These are phyloP conservation scores for Mycena vitilis DNA, from an alignment of 768 basidiomycete genomes.

Conservation along the genomic window DNA sequence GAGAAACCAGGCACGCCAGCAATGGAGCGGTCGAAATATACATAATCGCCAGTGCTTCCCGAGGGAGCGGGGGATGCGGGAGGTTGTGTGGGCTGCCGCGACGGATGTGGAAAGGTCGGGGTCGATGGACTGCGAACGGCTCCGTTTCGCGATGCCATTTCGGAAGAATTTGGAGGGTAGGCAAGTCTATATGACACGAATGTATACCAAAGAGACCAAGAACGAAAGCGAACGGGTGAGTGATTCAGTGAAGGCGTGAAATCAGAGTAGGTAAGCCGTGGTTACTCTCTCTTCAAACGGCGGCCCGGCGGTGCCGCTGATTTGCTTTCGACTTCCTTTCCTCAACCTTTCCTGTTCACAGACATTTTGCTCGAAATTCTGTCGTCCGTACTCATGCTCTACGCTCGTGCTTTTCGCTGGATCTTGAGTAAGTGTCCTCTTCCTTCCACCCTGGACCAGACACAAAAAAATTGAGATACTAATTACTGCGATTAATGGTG, in stretches of 20 bases:
- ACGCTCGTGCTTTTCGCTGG: too few species aligned
- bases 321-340: too few species aligned
- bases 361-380: too few species aligned
- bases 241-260: not conserved
- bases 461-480: too few species aligned
- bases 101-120: slow-evolving; percentile 31
- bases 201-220: slow-evolving; percentile 4
- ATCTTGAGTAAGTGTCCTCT: too few species aligned
- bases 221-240: slow-evolving; percentile 2
- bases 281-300: too few species aligned
- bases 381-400: too few species aligned
- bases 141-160: slow-evolving; percentile 28
- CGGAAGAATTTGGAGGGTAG: slow-evolving; percentile 15
- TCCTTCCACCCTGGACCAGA: too few species aligned
- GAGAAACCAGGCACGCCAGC: slow-evolving; percentile 59
- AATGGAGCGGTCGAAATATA: slow-evolving; percentile 90
- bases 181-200: not conserved
- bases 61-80: slow-evolving; percentile 11
- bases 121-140: slow-evolving; percentile 28
- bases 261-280: too few species aligned
- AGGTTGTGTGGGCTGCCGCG: slow-evolving; percentile 30
- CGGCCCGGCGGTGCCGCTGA: too few species aligned
- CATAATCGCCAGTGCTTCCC: slow-evolving; percentile 70
- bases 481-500: too few species aligned
- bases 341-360: too few species aligned